Conservation (phyloP, 106 monocot genomes). For the Dendrobium chrysotoxum region DNA sequence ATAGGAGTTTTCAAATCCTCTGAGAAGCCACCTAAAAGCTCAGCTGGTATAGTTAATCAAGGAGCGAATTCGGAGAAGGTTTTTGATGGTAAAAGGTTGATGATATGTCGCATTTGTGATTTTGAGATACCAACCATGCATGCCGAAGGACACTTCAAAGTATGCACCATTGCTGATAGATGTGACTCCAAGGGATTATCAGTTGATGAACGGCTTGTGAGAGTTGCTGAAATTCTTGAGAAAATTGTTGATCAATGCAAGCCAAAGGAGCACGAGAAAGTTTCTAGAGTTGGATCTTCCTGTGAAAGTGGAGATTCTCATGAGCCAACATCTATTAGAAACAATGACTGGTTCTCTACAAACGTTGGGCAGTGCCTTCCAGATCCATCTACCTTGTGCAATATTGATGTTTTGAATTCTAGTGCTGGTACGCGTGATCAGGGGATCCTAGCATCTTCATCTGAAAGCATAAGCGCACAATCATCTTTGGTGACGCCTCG, state of each 20-base stretch:
- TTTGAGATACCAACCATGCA: constrained; percentile 77
- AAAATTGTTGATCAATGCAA: constrained; percentile 48
- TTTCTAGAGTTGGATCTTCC: constrained; percentile 8
- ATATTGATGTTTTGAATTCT: constrained; percentile 15
- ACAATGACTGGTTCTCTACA: constrained; percentile 14
- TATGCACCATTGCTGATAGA: constrained; percentile 80
- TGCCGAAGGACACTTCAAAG: constrained; percentile 74
- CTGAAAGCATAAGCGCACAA: constrained; percentile 59
- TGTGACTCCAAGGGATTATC: constrained; percentile 83
- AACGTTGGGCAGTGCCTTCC: constrained; percentile 7
- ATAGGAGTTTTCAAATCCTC: constrained; percentile 1
- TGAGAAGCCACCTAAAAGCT: constrained; percentile 11
- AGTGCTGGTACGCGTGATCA: constrained; percentile 17
- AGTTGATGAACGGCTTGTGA: constrained; percentile 62
- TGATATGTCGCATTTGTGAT: constrained; percentile 98
- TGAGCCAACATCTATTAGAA: constrained; percentile 12
- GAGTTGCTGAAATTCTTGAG: constrained; percentile 69
- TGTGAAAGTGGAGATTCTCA: constrained; percentile 19
- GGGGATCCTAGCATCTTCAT: constrained; percentile 24
- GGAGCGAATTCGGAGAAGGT: not conserved
- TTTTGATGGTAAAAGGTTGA: constrained; percentile 33
- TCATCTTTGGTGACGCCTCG: constrained; percentile 57
- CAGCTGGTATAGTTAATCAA: constrained; percentile 5
- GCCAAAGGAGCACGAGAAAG: constrained; percentile 23
- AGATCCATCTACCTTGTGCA: constrained; percentile 13